phyloP scores from a whole-genome alignment of 1,284 basidiomycete genomes.

The Ceratobasidium sp. region DNA sequence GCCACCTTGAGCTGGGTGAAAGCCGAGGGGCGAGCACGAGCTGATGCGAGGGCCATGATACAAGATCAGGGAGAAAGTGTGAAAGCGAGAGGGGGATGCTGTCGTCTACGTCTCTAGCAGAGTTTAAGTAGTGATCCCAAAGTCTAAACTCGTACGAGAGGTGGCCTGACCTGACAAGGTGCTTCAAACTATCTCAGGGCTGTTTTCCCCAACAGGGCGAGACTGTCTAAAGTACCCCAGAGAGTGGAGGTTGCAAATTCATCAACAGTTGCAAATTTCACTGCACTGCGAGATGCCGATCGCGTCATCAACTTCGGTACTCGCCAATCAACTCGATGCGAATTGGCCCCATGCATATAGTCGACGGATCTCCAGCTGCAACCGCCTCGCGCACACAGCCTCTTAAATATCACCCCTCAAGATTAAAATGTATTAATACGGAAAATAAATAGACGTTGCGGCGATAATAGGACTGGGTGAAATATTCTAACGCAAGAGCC shows the following conservation, averaged over 20 bases:
- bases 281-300: no score
- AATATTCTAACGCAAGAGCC: background rate
- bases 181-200: background rate
- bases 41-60: slow-evolving; percentile 23
- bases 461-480: background rate
- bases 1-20: slow-evolving; percentile 18
- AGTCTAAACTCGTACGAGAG: background rate
- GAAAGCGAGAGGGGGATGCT: slow-evolving; percentile 1
- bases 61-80: background rate
- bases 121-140: background rate
- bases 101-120: background rate
- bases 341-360: no score
- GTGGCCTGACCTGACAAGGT: background rate
- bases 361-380: no score
- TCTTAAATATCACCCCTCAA: background rate
- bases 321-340: no score
- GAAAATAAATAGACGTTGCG: background rate
- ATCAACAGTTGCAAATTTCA: no score
- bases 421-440: background rate
- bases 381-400: no score
- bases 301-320: no score
- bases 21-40: slow-evolving; percentile 16
- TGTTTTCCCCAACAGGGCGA: slow-evolving; percentile 4
- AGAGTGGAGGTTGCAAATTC: background rate
- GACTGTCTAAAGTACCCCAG: background rate